Evolutionary conservation across 352 stramenopile genomes (phyloP), one percentile per base, ranked within the genome.

Genomic region (Pseudoperonospora humuli): DNA sequence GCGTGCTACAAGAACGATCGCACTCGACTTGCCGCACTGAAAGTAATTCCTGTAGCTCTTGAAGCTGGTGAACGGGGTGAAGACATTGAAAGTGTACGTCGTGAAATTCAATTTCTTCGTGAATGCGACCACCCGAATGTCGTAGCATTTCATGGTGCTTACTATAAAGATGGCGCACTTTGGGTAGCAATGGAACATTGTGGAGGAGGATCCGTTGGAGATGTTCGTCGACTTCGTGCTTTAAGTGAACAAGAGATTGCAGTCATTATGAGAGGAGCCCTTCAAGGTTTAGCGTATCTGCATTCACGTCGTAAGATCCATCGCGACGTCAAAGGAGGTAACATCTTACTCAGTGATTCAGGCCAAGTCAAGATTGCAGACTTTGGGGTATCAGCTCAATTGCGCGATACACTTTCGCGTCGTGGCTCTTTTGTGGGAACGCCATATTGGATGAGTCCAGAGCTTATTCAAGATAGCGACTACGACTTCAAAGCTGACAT

Each of bases 281-380:
- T 90, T 13, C 60, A 70, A 3, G 83, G 81, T n/a, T 67, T 96
- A 15, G 78, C 70, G 9, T 93, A 95, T 49, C 54, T 96, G 34
- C 84, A 96, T 50, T 64, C 61, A 1, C 75, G 83, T 50, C 82
- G 77, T 35, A 92, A 89, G 37, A 81, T 96, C 49, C 95, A 98
- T 67, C 67, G 93, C 25, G 95, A 98, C 67, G 94, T 98, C 33
- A 85, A 86, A 60, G 71, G 89, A 29, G 93, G 92, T 24, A 98
- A 98, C 55, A 95, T 98, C 33, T 57, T 98, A n/a, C 70, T 98
- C 7, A 97, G 90, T 5, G 61, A 63, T 14, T 66, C 86, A 20
- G 93, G 92, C 1, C 62, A 92, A 54, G 93, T 97, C 47, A 98
- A 98, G 61, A 82, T 98, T 23, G 87, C 89, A 2, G 88, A 97